These are phyloP conservation scores for Myriangium duriaei DNA, from an alignment of 2,329 filamentous ascomycete genomes.

Conservation along the genomic window DNA sequence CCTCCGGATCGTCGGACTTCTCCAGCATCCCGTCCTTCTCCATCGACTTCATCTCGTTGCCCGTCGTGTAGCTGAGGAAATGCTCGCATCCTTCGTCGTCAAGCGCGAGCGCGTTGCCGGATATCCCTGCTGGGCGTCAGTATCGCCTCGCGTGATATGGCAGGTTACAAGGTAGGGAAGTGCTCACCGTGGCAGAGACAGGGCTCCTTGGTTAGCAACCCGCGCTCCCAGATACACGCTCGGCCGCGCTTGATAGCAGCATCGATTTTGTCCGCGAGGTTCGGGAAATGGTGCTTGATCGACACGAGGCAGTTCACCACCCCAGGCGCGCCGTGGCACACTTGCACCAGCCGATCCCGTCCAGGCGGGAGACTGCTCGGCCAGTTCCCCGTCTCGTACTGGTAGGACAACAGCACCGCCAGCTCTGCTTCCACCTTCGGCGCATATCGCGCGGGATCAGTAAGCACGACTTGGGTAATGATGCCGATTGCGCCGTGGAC, in stretches of 20 bases:
- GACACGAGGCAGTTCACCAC: conserved; percentile 47
- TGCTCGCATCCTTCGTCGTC: conserved; percentile 40
- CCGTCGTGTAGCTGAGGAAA: conserved; percentile 46
- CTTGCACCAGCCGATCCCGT: conserved; percentile 44
- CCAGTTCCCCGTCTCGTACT: conserved; percentile 52
- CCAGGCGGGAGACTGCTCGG: conserved; percentile 41
- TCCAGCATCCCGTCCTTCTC: conserved; percentile 40
- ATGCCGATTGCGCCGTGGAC: conserved; percentile 58
- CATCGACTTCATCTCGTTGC: conserved; percentile 43
- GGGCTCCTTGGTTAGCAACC: conserved; percentile 50
- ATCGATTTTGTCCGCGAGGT: conserved; percentile 41
- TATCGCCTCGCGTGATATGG: background rate
- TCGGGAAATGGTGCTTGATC: conserved; percentile 44
- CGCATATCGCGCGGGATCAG: conserved; percentile 43
- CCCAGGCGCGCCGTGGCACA: conserved; percentile 56
- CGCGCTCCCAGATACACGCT: conserved; percentile 43
- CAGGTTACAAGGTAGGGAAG: too few relatives aligned
- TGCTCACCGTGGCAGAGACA: conserved; percentile 45
- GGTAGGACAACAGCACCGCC: conserved; percentile 44
- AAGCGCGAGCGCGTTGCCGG: conserved; percentile 50
- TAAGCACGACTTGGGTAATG: conserved; percentile 54
- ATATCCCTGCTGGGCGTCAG: conserved; percentile 30
- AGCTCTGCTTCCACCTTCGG: conserved; percentile 42
- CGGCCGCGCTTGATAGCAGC: conserved; percentile 39
- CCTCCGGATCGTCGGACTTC: conserved; percentile 37